Conservation (phyloP, 2,329 filamentous ascomycete species). For the Neonectria hederae region DNA sequence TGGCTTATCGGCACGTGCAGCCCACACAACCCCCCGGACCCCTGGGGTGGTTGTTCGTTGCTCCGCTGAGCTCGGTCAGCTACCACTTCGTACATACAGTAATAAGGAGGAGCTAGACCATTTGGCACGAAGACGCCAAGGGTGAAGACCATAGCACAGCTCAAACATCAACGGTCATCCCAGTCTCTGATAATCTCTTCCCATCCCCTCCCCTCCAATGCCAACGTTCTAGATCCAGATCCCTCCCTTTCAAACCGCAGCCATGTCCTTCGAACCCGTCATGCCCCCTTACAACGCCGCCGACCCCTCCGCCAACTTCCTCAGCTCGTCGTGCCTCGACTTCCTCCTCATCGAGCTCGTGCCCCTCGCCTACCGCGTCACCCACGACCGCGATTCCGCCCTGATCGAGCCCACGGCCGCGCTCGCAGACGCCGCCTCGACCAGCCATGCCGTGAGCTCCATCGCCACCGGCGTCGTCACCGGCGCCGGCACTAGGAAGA, state of each 20-base stretch:
- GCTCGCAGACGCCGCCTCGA: slow-evolving; percentile 32
- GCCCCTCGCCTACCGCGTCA: slow-evolving; percentile 88
- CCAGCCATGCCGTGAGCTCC: slow-evolving; percentile 40
- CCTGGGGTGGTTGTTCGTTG: not conserved
- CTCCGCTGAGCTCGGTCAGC: slow-evolving; percentile 16
- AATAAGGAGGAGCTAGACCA: not conserved
- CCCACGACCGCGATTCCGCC: slow-evolving; percentile 72
- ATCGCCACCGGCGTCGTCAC: slow-evolving; percentile 35
- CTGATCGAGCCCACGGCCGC: slow-evolving; percentile 47
- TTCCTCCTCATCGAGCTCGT: slow-evolving; percentile 97
- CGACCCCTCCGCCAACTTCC: slow-evolving; percentile 79
- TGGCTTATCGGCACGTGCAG: slow-evolving; percentile 33
- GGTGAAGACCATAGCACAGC: slow-evolving; percentile 3
- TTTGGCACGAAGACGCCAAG: not conserved
- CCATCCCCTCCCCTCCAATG: not conserved
- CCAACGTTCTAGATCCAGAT: not conserved
- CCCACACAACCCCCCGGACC: not conserved
- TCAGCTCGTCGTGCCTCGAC: slow-evolving; percentile 88
- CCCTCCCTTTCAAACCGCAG: slow-evolving; percentile 11
- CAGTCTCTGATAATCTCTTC: not conserved
- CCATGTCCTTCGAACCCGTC: slow-evolving; percentile 79
- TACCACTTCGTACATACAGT: not conserved
- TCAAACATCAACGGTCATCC: slow-evolving; percentile 1
- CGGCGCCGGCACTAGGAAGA: slow-evolving; percentile 39
- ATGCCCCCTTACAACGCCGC: slow-evolving; percentile 74